Base-by-base conservation (phyloP, 495 filamentous ascomycete genomes). In the Hamigera avellanea region DNA sequence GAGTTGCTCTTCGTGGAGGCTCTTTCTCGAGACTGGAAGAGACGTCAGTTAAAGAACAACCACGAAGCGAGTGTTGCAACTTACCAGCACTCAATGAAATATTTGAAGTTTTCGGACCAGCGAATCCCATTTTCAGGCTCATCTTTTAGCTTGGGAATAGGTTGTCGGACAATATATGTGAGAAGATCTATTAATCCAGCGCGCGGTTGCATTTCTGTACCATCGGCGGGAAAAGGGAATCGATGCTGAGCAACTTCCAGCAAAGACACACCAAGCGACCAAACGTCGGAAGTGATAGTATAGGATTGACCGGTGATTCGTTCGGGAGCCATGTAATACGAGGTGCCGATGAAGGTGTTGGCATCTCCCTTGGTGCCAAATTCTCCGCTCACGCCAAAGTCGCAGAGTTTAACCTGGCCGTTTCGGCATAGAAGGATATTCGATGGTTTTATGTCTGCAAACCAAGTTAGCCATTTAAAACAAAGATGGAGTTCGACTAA, bases 61-160 rank as follows among this genome's bases (percentile, higher is more conserved):
- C n/a, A 12, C 35, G 13, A 33, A 26, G 19, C 10, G 13, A 45
- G 15, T 14, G 32, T 15, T 27, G 33, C 21, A 19, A 83, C 86
- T 55, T 79, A 96, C 91, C 93, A 96, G 76, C 87, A 95, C 60
- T 93, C 87, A 56, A 98, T 95, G 46, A 96, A 98, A 56, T 94
- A 95, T 53, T 98, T 98, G 61, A 98, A 96, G 44, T 78, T 91
- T 47, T 87, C 82, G 45, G 81, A 91, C 91, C 91, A 96, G 52
- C 73, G 79, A 48, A 96, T 93, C 26, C 72, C 75, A 38, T 62
- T 66, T 12, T 76, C 64, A 13, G 83, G 83, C 60, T 98, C 91
- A 49, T 98, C 93, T 59, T 95, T 95, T 35, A 98, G 66, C 58
- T 89, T 93, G 14, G 91, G 91, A 39, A 95, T 93, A 16, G 88